phyloP scores from a whole-genome alignment of 371 early-diverging fungal genomes.

The Circinella minor region DNA sequence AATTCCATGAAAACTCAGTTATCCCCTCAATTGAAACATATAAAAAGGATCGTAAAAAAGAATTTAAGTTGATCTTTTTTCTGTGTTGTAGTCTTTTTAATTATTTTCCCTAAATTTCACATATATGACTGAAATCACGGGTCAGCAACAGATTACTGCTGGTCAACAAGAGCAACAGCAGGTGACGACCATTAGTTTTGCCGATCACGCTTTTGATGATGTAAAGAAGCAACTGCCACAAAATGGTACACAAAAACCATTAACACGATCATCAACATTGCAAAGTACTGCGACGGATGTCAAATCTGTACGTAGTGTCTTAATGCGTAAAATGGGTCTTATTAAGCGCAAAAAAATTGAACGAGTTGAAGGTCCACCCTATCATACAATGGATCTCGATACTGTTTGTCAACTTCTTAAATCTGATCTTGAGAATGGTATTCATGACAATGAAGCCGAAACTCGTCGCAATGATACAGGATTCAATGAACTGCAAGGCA shows the following conservation, averaged over 20 bases:
- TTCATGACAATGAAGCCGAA: conserved; percentile 56
- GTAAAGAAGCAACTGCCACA: conserved; percentile 25
- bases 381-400: conserved; percentile 61
- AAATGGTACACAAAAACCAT: conserved; percentile 25
- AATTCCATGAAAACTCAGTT: conserved; percentile 6
- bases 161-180: conserved; percentile 10
- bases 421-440: conserved; percentile 63
- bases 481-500: conserved; percentile 72
- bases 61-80: neutral
- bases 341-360: conserved; percentile 28
- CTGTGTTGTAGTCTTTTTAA: neutral
- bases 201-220: conserved; percentile 12
- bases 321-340: conserved; percentile 41
- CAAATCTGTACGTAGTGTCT: conserved; percentile 40
- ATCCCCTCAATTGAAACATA: neutral
- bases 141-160: neutral
- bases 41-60: neutral
- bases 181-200: conserved; percentile 27
- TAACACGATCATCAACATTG: conserved; percentile 38
- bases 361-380: conserved; percentile 50
- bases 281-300: conserved; percentile 30
- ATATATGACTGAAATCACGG: neutral
- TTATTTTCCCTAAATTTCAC: neutral
- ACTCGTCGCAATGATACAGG: conserved; percentile 62
- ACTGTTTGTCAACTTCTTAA: conserved; percentile 62